Conservation (phyloP, 2,329 filamentous ascomycete species). For the Didymella keratinophila region DNA sequence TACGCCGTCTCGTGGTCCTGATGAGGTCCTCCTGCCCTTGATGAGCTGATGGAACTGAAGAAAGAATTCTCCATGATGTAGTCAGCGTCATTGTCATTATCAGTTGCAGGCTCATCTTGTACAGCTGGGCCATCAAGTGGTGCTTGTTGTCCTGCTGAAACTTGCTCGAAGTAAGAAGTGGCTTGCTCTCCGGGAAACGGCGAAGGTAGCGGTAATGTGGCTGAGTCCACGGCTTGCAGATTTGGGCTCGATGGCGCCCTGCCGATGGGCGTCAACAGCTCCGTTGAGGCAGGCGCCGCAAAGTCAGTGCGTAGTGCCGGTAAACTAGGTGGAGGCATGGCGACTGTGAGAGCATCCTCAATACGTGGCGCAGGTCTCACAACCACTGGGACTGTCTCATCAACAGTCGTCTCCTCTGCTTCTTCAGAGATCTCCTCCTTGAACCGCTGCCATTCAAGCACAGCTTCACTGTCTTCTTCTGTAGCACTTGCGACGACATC, state of each 20-base stretch:
- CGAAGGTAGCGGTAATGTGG: slow-evolving; percentile 49
- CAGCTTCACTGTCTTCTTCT: slow-evolving; percentile 7
- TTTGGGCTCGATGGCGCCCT: slow-evolving; percentile 47
- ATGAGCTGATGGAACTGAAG: slow-evolving; percentile 44
- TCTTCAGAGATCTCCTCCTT: neutral
- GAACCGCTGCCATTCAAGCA: slow-evolving; percentile 5
- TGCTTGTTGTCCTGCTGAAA: slow-evolving; percentile 13
- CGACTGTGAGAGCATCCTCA: slow-evolving; percentile 11
- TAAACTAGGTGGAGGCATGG: slow-evolving; percentile 47
- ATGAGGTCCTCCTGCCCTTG: slow-evolving; percentile 32
- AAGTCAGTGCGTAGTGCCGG: slow-evolving; percentile 35
- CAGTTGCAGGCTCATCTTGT: slow-evolving; percentile 20
- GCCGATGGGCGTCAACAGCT: slow-evolving; percentile 42
- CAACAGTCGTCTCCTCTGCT: slow-evolving; percentile 9
- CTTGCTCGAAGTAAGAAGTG: slow-evolving; percentile 42
- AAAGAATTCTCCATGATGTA: slow-evolving; percentile 45
- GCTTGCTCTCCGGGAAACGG: slow-evolving; percentile 48
- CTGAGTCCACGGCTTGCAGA: slow-evolving; percentile 44
- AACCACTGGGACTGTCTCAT: slow-evolving; percentile 6
- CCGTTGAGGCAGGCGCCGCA: slow-evolving; percentile 15
- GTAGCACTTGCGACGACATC: slow-evolving; percentile 1
- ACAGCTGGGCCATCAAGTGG: neutral
- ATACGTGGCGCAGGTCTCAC: neutral
- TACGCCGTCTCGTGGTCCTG: slow-evolving; percentile 47
- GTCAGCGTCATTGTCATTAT: slow-evolving; percentile 28